phyloP scores from a whole-genome alignment of 805 yeast species.

The Schizosaccharomyces lindneri region DNA sequence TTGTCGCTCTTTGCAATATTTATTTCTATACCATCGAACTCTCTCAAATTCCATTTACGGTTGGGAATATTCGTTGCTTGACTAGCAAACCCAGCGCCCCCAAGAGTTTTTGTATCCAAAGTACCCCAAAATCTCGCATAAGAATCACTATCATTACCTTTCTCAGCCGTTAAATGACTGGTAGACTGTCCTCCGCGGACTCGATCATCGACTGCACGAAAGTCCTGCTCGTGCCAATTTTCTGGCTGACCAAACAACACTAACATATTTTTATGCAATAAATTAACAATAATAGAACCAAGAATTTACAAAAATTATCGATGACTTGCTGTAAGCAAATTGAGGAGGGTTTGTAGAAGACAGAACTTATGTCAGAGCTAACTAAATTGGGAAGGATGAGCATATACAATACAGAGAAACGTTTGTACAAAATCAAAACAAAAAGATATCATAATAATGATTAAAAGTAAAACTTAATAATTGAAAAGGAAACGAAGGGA shows the following conservation, averaged over 20 bases:
- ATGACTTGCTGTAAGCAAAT: no score
- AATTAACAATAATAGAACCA: no score
- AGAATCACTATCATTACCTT: background rate
- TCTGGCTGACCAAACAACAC: slow-evolving; percentile 1
- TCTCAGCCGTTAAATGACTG: background rate
- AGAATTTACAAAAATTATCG: no score
- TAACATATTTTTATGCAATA: background rate
- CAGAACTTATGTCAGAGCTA: no score
- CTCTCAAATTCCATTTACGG: background rate
- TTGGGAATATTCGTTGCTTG: background rate
- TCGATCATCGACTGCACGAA: background rate
- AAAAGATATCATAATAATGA: no score
- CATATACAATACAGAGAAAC: no score
- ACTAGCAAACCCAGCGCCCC: slow-evolving; percentile 1
- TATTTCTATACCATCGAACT: background rate
- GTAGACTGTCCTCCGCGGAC: slow-evolving; percentile 1
- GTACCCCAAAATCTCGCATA: slow-evolving; percentile 1
- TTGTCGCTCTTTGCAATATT: background rate
- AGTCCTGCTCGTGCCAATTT: background rate
- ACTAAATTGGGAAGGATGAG: no score
- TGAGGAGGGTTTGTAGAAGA: no score
- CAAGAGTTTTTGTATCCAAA: background rate
- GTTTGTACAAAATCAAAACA: no score
- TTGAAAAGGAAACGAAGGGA: no score
- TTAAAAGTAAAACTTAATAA: no score